Conservation (phyloP, 2,329 filamentous ascomycete species). For the Colletotrichum plurivorum region DNA sequence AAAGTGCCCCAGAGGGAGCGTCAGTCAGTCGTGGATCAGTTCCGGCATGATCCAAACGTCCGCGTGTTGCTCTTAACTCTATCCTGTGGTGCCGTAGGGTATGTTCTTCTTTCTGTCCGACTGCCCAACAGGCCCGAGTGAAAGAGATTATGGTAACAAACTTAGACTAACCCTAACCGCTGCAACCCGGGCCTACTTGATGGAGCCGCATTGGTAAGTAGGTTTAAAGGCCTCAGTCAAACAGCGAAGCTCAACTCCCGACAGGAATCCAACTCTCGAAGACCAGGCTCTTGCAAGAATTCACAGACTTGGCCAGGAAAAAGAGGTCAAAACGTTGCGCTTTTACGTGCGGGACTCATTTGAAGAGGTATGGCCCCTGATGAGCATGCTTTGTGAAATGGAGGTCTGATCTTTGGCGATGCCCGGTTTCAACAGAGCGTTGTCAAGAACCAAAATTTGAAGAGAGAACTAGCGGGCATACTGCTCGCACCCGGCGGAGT, state of each 20-base stretch:
- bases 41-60: slow-evolving; percentile 53
- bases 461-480: slow-evolving; percentile 39
- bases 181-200: slow-evolving; percentile 62
- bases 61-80: slow-evolving; percentile 64
- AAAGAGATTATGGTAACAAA: neutral
- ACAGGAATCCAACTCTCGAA: slow-evolving; percentile 49
- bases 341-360: slow-evolving; percentile 46
- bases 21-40: slow-evolving; percentile 55
- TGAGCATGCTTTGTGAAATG: neutral
- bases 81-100: slow-evolving; percentile 67
- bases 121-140: too few species aligned
- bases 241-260: neutral
- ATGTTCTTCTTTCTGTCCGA: slow-evolving; percentile 36
- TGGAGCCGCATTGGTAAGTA: slow-evolving; percentile 63
- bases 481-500: slow-evolving; percentile 22
- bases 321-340: slow-evolving; percentile 47
- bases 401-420: neutral
- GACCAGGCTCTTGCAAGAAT: slow-evolving; percentile 49
- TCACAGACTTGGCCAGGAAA: slow-evolving; percentile 46
- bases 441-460: slow-evolving; percentile 35
- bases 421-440: slow-evolving; percentile 34
- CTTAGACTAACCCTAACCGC: slow-evolving; percentile 61
- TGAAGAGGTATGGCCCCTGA: slow-evolving; percentile 44
- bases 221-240: neutral
- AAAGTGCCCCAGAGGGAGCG: slow-evolving; percentile 59